Evolutionary conservation across 78 protist species (phyloP).

Genomic region (Dictyostelium brefeldianum): DNA sequence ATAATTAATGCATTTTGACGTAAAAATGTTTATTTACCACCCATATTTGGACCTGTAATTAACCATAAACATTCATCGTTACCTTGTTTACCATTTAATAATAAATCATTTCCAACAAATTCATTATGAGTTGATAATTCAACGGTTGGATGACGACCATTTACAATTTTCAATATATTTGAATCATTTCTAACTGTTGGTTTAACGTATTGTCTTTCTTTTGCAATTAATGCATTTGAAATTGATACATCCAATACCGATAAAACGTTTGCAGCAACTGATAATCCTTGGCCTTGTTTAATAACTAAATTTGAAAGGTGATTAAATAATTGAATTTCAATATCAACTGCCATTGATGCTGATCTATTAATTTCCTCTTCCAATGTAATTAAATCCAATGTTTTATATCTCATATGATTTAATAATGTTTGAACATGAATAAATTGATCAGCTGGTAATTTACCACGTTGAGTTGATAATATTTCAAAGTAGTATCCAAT

Average conservation of each 20-base stretch:
- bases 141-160: slow-evolving; percentile 82
- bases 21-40: slow-evolving; percentile 92
- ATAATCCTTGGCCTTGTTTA: slow-evolving; percentile 16
- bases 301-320: not conserved
- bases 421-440: slow-evolving; percentile 63
- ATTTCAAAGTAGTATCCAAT: slow-evolving; percentile 60
- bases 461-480: not conserved
- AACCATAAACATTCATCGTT: slow-evolving; percentile 27
- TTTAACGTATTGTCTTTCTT: slow-evolving; percentile 50
- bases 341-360: not conserved
- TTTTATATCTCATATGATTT: slow-evolving; percentile 41
- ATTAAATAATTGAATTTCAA: slow-evolving; percentile 9
- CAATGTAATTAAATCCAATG: slow-evolving; percentile 7
- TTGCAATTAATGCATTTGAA: slow-evolving; percentile 26
- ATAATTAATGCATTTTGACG: slow-evolving; percentile 86
- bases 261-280: not conserved
- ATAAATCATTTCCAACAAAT: slow-evolving; percentile 59
- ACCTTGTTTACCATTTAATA: not conserved
- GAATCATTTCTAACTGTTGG: slow-evolving; percentile 20
- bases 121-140: not conserved
- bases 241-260: slow-evolving; percentile 59
- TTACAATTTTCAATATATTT: slow-evolving; percentile 11
- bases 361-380: slow-evolving; percentile 55
- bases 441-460: slow-evolving; percentile 22
- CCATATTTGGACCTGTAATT: slow-evolving; percentile 93